These are phyloP conservation scores for Funneliformis geosporum DNA, from an alignment of 192 early-diverging fungal species.

Conservation along the genomic window DNA sequence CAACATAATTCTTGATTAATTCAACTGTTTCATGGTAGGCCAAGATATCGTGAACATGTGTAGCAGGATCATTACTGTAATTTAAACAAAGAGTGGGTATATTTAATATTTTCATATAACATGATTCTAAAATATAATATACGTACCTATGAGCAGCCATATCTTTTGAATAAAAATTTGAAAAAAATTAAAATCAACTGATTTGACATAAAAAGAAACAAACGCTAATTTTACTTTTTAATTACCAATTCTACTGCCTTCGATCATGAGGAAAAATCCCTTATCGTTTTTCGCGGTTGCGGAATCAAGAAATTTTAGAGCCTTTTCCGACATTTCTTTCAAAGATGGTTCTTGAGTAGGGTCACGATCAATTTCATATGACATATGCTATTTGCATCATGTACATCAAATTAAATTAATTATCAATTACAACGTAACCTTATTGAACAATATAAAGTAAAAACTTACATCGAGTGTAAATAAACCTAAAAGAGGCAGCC, in stretches of 20 bases:
- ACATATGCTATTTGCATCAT: conserved; percentile 70
- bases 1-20: conserved; percentile 76
- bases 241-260: conserved; percentile 83
- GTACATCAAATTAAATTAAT: not conserved
- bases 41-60: conserved; percentile 90
- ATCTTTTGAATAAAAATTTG: conserved; percentile 45
- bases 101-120: not conserved
- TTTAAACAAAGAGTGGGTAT: not conserved
- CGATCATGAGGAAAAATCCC: conserved; percentile 97
- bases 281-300: conserved; percentile 51
- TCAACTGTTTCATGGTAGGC: conserved; percentile 81
- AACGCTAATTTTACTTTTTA: not conserved
- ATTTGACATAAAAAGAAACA: not conserved
- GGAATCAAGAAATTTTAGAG: conserved; percentile 70
- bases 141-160: conserved; percentile 88
- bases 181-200: not conserved
- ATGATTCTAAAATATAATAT: not conserved
- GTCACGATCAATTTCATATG: conserved; percentile 86
- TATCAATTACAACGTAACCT: not conserved
- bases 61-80: conserved; percentile 84
- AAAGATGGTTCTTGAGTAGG: conserved; percentile 71
- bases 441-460: not conserved
- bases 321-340: conserved; percentile 81
- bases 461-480: conserved; percentile 66
- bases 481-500: conserved; percentile 72